Evolutionary conservation across 257 asterid genomes (phyloP), one percentile per base, ranked within the genome.

Genomic region (Perilla frutescens): DNA sequence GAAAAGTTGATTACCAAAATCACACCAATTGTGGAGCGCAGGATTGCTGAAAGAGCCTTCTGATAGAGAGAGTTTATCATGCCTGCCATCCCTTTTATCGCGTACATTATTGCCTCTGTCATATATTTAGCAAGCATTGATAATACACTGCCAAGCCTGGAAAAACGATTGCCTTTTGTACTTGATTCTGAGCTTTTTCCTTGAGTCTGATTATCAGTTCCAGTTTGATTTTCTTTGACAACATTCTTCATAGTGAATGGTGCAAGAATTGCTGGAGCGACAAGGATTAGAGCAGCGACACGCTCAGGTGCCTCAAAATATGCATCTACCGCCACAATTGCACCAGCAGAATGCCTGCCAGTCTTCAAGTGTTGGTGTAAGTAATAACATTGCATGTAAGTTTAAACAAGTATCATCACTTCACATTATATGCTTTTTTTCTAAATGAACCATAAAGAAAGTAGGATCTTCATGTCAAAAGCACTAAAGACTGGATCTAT

Each of bases 331-430:
- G 99, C 99, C 56, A 91, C 93, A 67, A 90, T 85, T 40, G 96
- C 90, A 69, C 99, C 99, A 34, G 96, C 99, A 63, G 99, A 94
- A 81, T 94, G 97, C 91, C 97, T 94, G 87, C 73, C 67, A 80
- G 61, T 78, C 80, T 57, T 68, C 80, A 74, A 82, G 65, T 62
- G 61, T 56, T 61, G 31, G 73, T 62, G 71, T 67, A 32, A 79
- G 79, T 67, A 72, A 36, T 6, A 68, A 65, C 37, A 61, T 63
- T 47, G n/a, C 3, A 1, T 44, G 12, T 7, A 44, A 9, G 0
- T 47, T 9, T 47, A 4, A 7, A 7, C 13, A 26, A 37, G 44
- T 31, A 31, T 31, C 4, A 32, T 34, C 39, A 26, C 62, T 26
- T 26, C 26, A 57, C 15, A 13, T 29, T 15, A 14, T 34, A 57